Evolutionary conservation across 2,329 filamentous ascomycete species (phyloP).

Genomic region (Paracamarosporium sp.): DNA sequence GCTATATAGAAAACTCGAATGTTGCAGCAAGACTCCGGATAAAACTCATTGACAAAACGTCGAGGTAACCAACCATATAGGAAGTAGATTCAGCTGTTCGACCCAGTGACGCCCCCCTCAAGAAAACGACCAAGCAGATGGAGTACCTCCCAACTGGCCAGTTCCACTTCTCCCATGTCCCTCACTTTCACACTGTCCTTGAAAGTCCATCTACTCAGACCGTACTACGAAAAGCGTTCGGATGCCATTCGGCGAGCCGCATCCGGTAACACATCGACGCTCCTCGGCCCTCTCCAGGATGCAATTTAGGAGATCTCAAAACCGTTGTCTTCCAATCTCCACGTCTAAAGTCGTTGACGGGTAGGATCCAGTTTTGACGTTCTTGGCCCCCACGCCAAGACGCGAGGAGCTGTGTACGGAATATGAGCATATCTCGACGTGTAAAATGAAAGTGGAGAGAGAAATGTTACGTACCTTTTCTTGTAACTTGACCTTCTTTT

Average conservation of each 20-base stretch:
- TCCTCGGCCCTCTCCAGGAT: constrained; percentile 20
- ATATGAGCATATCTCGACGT: neutral
- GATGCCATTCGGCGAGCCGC: neutral
- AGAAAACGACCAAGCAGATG: too few relatives aligned
- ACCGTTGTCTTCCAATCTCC: constrained; percentile 7
- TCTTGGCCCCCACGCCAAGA: constrained; percentile 23
- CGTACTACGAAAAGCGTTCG: neutral
- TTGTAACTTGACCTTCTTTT: constrained; percentile 20
- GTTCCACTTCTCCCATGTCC: too few relatives aligned
- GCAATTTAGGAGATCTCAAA: neutral
- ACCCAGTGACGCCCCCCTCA: too few relatives aligned
- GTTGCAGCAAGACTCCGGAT: too few relatives aligned
- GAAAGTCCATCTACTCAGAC: too few relatives aligned
- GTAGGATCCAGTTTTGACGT: constrained; percentile 35
- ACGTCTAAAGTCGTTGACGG: constrained; percentile 10
- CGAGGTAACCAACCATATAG: too few relatives aligned
- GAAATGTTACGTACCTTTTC: constrained; percentile 15
- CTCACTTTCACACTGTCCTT: too few relatives aligned
- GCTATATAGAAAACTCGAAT: too few relatives aligned
- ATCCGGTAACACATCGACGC: neutral
- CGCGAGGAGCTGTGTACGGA: constrained; percentile 18
- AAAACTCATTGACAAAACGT: too few relatives aligned
- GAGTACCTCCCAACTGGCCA: too few relatives aligned
- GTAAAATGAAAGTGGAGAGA: neutral
- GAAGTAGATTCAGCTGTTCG: too few relatives aligned